Conservation (phyloP, 768 basidiomycete genomes). For the Podaxis sp. region DNA sequence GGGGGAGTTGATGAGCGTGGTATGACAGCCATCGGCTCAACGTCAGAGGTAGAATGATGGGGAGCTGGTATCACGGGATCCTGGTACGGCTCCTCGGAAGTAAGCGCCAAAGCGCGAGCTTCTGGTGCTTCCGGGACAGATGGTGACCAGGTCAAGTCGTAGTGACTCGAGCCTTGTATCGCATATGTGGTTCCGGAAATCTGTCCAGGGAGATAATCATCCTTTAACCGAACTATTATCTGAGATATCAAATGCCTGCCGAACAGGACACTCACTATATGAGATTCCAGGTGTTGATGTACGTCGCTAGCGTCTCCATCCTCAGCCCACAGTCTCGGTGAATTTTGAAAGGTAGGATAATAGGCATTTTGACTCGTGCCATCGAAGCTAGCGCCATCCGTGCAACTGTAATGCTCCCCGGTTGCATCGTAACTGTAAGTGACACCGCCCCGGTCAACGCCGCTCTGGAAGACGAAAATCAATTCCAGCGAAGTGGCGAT, state of each 20-base stretch:
- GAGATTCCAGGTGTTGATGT: background rate
- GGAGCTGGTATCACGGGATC: background rate
- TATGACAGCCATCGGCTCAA: background rate
- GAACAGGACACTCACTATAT: background rate
- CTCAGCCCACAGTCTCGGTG: background rate
- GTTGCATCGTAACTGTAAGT: background rate
- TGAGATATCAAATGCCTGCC: too few relatives aligned
- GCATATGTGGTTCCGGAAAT: too few relatives aligned
- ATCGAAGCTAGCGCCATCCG: background rate
- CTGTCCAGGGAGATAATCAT: background rate
- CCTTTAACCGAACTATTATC: background rate
- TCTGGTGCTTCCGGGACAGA: background rate
- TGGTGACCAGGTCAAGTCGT: background rate
- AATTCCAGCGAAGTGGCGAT: background rate
- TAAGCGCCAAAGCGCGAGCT: background rate
- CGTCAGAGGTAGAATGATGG: background rate
- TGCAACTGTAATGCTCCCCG: background rate
- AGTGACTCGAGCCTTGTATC: background rate
- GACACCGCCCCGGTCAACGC: background rate
- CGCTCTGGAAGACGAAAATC: background rate
- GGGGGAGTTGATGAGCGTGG: background rate
- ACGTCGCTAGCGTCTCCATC: background rate
- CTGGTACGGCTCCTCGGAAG: slow-evolving; percentile 3
- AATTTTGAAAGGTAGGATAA: background rate
- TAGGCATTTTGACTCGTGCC: background rate